Percentiles rank a stretch among this genome's conserved stretches.
These are phyloP conservation scores for Artemisia tridentata DNA, from an alignment of 129 eudicot species.

Conservation along the genomic window DNA sequence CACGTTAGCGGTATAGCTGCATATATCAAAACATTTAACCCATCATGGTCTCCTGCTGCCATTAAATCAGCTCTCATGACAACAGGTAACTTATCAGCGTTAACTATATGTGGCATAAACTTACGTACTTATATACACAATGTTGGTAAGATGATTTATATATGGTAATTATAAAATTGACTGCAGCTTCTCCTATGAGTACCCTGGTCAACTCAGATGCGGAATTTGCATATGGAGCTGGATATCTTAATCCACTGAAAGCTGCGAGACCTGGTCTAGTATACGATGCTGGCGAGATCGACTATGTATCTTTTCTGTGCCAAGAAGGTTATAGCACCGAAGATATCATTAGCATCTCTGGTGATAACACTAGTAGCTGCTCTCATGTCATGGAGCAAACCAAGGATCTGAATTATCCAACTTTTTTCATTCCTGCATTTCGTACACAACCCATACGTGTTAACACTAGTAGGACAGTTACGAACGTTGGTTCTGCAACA, in stretches of 20 bases:
- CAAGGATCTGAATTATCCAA: slow-evolving; percentile 30
- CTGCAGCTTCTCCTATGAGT: slow-evolving; percentile 26
- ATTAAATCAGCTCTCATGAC: slow-evolving; percentile 39
- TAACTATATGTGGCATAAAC: not conserved
- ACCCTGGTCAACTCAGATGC: slow-evolving; percentile 17
- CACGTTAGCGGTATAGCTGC: slow-evolving; percentile 36
- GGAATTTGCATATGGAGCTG: slow-evolving; percentile 37
- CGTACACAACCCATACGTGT: not conserved
- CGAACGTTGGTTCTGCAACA: slow-evolving; percentile 26
- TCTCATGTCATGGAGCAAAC: not conserved
- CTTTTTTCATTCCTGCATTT: slow-evolving; percentile 19
- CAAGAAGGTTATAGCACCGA: slow-evolving; percentile 3
- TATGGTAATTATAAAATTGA: not conserved
- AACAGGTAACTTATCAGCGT: slow-evolving; percentile 15
- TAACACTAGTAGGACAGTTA: slow-evolving; percentile 9
- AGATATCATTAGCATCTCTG: slow-evolving; percentile 12
- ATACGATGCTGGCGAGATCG: slow-evolving; percentile 28
- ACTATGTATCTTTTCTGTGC: slow-evolving; percentile 24
- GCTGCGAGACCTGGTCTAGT: slow-evolving; percentile 29
- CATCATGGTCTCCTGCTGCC: slow-evolving; percentile 34
- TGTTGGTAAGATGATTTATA: not conserved
- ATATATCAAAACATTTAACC: slow-evolving; percentile 27
- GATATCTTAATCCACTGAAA: slow-evolving; percentile 22
- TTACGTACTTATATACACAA: not conserved
- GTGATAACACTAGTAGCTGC: slow-evolving; percentile 17